Conservation (phyloP, 2,329 filamentous ascomycete species). For the Ceratocystis alfenasii region DNA sequence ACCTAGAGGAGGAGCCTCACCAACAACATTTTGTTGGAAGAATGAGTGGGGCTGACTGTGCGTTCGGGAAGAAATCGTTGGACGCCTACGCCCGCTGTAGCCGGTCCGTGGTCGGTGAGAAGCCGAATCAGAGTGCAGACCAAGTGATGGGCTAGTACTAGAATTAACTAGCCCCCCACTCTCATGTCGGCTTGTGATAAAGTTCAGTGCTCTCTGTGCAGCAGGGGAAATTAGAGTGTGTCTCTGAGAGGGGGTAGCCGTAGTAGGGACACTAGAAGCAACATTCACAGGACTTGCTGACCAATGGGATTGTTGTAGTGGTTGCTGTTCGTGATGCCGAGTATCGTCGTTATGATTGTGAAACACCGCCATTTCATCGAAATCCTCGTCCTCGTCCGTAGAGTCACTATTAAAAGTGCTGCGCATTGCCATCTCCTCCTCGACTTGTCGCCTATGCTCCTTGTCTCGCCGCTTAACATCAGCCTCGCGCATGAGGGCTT, state of each 20-base stretch:
- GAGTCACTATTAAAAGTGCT: slow-evolving; percentile 30
- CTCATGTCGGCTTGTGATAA: slow-evolving; percentile 34
- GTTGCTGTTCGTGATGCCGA: slow-evolving; percentile 18
- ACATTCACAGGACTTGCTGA: neutral
- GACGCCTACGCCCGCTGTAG: slow-evolving; percentile 16
- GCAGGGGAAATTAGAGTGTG: slow-evolving; percentile 34
- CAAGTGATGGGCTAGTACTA: slow-evolving; percentile 23
- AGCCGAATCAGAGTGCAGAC: neutral
- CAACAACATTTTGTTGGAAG: slow-evolving; percentile 17
- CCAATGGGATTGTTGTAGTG: neutral
- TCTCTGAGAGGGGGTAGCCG: slow-evolving; percentile 20
- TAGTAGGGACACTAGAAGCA: neutral
- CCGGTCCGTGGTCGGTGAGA: slow-evolving; percentile 31
- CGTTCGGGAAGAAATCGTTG: slow-evolving; percentile 21
- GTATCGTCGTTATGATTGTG: neutral
- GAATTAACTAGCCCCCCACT: slow-evolving; percentile 25
- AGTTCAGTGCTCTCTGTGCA: slow-evolving; percentile 40
- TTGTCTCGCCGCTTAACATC: slow-evolving; percentile 40
- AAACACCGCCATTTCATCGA: slow-evolving; percentile 28
- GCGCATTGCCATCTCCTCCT: slow-evolving; percentile 25
- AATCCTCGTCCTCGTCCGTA: slow-evolving; percentile 33
- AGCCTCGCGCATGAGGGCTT: slow-evolving; percentile 51
- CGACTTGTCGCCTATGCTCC: slow-evolving; percentile 28
- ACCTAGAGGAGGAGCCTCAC: slow-evolving; percentile 15
- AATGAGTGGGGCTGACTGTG: slow-evolving; percentile 22